These are phyloP conservation scores for Biscogniauxia sp. DNA, from an alignment of 2,329 filamentous ascomycete species.

Conservation along the genomic window DNA sequence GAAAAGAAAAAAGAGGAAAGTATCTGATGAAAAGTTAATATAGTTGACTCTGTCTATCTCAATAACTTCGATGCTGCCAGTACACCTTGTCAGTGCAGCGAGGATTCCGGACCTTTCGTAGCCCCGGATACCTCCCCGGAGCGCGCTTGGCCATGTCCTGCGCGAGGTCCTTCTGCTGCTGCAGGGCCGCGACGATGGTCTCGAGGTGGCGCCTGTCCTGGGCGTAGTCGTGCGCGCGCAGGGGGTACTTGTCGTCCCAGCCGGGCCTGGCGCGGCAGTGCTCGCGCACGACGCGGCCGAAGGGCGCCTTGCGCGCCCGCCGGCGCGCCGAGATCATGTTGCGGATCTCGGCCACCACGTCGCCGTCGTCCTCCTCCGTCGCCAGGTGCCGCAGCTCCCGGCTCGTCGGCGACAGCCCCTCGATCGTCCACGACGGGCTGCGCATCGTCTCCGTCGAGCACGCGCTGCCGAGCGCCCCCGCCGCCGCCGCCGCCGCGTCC, in stretches of 20 bases:
- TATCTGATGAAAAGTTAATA: too few relatives aligned
- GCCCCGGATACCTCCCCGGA: constrained; percentile 1
- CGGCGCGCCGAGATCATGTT: constrained; percentile 21
- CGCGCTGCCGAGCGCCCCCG: constrained; percentile 7
- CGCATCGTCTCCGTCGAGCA: constrained; percentile 12
- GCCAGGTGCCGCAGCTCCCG: constrained; percentile 5
- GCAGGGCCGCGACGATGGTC: constrained; percentile 4
- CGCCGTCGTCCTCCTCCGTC: background rate
- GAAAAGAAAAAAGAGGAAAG: too few relatives aligned
- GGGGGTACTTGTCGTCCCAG: constrained; percentile 9
- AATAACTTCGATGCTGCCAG: constrained; percentile 10
- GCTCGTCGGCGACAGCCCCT: constrained; percentile 12
- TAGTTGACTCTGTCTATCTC: background rate
- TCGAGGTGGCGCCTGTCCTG: constrained; percentile 6
- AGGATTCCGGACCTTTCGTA: constrained; percentile 5
- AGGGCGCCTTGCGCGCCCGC: constrained; percentile 14
- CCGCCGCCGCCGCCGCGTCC: constrained; percentile 1
- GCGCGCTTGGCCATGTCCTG: constrained; percentile 6
- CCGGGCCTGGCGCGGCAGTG: constrained; percentile 2
- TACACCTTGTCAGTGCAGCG: constrained; percentile 9
- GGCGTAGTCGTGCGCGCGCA: background rate
- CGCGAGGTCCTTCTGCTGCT: constrained; percentile 15
- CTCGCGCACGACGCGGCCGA: constrained; percentile 5
- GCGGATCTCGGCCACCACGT: constrained; percentile 10
- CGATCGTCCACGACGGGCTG: constrained; percentile 5